Percentiles rank a stretch among this genome's conserved stretches.
phyloP scores from a whole-genome alignment of 1,139 yeast genomes.

The Candida dubliniensis region DNA sequence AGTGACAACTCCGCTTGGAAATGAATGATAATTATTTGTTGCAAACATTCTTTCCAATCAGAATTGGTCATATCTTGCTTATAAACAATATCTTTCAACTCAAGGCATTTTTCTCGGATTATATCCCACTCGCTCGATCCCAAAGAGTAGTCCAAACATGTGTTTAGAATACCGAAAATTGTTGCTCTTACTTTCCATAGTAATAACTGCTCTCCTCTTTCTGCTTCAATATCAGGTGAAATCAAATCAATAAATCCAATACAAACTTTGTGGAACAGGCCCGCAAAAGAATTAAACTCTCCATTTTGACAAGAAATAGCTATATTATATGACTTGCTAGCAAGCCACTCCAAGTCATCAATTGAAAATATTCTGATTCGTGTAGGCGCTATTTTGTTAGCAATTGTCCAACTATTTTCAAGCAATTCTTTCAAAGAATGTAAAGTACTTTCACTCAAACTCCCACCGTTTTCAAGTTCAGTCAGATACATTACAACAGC shows the following conservation, averaged over 20 bases:
- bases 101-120: slow-evolving; percentile 10
- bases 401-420: slow-evolving; percentile 9
- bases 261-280: slow-evolving; percentile 9
- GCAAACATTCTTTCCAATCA: slow-evolving; percentile 9
- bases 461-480: slow-evolving; percentile 6
- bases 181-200: slow-evolving; percentile 14
- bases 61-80: not conserved
- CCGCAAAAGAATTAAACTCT: not conserved
- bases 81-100: slow-evolving; percentile 5
- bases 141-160: slow-evolving; percentile 1
- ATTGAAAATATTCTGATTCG: slow-evolving; percentile 5
- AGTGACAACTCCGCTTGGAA: slow-evolving; percentile 14
- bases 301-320: slow-evolving; percentile 14
- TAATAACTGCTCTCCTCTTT: slow-evolving; percentile 4
- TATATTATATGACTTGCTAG: slow-evolving; percentile 18
- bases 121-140: slow-evolving; percentile 9
- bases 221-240: slow-evolving; percentile 6
- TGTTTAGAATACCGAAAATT: slow-evolving; percentile 7
- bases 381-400: slow-evolving; percentile 3
- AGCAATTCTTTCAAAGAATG: slow-evolving; percentile 7
- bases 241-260: slow-evolving; percentile 9
- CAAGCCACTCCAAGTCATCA: slow-evolving; percentile 22
- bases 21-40: slow-evolving; percentile 1
- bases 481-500: slow-evolving; percentile 9
- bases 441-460: not conserved